Conservation (phyloP, 306 rosid genomes). For the Vicia villosa region DNA sequence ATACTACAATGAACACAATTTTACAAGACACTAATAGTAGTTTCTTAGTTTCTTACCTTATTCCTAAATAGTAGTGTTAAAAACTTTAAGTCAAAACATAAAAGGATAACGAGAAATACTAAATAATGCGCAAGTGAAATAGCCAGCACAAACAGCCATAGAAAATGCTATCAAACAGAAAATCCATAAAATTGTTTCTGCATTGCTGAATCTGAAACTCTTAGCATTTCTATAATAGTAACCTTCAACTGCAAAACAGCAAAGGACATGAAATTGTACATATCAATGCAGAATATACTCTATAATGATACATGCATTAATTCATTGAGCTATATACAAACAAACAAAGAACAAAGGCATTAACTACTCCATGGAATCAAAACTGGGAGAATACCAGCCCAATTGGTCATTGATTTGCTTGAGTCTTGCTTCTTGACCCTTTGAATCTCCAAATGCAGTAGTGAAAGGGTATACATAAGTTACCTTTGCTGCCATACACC, state of each 20-base stretch:
- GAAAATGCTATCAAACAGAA: background rate
- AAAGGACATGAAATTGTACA: conserved; percentile 18
- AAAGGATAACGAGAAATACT: background rate
- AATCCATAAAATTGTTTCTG: background rate
- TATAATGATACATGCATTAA: conserved; percentile 5
- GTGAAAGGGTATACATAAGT: conserved; percentile 90
- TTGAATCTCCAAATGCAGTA: conserved; percentile 86
- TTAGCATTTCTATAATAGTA: background rate
- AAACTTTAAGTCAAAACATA: background rate
- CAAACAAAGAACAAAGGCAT: conserved; percentile 8
- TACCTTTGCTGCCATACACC: conserved; percentile 82
- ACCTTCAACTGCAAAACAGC: conserved; percentile 22
- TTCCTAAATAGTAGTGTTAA: too few species aligned
- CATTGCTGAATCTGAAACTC: background rate
- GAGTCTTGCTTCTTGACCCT: conserved; percentile 84
- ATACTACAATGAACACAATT: too few species aligned
- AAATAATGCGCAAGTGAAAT: background rate
- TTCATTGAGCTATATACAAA: conserved; percentile 15
- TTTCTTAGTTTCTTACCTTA: too few species aligned
- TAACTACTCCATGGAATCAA: conserved; percentile 70
- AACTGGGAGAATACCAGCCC: conserved; percentile 94
- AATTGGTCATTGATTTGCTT: conserved; percentile 68
- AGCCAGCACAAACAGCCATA: background rate
- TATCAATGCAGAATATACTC: background rate
- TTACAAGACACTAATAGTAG: too few species aligned